phyloP scores from a whole-genome alignment of 306 rosid genomes.

The Fagus sylvatica region DNA sequence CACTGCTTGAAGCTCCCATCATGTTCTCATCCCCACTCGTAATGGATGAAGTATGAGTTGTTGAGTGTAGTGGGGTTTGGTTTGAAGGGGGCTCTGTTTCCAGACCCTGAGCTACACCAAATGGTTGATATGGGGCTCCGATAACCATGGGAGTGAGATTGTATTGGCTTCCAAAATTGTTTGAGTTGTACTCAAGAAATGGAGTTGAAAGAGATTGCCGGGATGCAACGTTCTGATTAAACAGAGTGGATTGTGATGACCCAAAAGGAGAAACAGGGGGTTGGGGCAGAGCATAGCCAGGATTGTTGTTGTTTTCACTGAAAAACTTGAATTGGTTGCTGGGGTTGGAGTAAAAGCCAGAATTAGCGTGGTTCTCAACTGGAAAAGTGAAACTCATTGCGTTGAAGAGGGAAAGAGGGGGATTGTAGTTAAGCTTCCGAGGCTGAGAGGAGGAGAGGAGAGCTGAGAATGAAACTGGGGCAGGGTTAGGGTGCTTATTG shows the following conservation, averaged over 20 bases:
- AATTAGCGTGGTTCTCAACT: constrained; percentile 15
- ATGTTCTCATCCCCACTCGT: constrained; percentile 42
- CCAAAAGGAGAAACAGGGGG: constrained; percentile 50
- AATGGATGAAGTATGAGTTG: constrained; percentile 51
- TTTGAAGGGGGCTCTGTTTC: constrained; percentile 54
- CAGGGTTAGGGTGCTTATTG: constrained; percentile 8
- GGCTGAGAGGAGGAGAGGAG: constrained; percentile 38
- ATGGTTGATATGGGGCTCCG: constrained; percentile 33
- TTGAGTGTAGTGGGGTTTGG: constrained; percentile 43
- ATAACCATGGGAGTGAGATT: constrained; percentile 21
- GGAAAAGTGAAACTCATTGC: constrained; percentile 24
- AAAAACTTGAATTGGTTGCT: constrained; percentile 31
- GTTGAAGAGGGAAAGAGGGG: constrained; percentile 20
- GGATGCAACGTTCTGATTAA: constrained; percentile 32
- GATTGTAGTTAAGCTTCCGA: constrained; percentile 18
- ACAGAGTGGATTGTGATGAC: constrained; percentile 32
- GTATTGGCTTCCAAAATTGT: constrained; percentile 21
- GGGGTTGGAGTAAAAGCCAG: constrained; percentile 28
- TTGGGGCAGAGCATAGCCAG: constrained; percentile 31
- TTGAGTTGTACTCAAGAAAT: constrained; percentile 23
- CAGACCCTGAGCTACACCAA: constrained; percentile 15
- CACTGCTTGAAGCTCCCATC: constrained; percentile 33
- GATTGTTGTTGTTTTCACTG: constrained; percentile 22
- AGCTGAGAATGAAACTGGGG: constrained; percentile 40
- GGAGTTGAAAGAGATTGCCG: constrained; percentile 16